phyloP scores from a whole-genome alignment of 2,329 filamentous ascomycete genomes.

The Exutisphaerella laricina region DNA sequence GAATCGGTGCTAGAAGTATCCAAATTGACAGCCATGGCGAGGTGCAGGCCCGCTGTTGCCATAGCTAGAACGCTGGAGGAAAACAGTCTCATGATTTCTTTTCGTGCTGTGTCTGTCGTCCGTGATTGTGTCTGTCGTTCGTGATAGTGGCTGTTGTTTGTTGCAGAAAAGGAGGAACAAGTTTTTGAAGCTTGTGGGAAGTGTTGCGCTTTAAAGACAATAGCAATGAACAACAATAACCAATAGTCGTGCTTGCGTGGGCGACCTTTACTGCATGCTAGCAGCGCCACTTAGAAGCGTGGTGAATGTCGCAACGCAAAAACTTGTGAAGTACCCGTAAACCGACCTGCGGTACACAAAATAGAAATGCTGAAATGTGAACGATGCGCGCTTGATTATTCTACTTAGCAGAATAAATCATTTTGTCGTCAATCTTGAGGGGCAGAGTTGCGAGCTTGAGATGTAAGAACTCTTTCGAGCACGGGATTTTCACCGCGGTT shows the following conservation, averaged over 20 bases:
- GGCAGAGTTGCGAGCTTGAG: neutral
- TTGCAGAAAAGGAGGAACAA: neutral
- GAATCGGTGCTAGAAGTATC: constrained; percentile 26
- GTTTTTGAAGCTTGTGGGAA: neutral
- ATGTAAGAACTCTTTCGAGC: no score
- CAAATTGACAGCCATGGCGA: constrained; percentile 17
- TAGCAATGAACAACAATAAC: constrained; percentile 3
- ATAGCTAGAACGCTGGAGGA: constrained; percentile 6
- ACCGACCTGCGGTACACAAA: no score
- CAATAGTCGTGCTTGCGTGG: constrained; percentile 1
- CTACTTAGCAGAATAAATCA: neutral
- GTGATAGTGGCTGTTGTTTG: neutral
- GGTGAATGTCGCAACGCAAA: neutral
- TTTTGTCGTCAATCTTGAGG: neutral
- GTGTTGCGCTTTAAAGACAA: constrained; percentile 1
- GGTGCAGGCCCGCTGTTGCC: constrained; percentile 9
- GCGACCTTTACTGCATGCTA: neutral
- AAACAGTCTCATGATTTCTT: constrained; percentile 13
- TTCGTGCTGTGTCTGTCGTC: neutral
- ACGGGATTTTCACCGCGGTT: neutral
- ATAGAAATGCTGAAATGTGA: constrained; percentile 3
- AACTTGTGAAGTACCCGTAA: no score
- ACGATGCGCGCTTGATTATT: neutral
- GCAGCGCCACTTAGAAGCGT: neutral
- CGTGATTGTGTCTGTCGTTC: no score